Evolutionary conservation across 164 flowering plant species (phyloP).

Genomic region (Macadamia integrifolia): DNA sequence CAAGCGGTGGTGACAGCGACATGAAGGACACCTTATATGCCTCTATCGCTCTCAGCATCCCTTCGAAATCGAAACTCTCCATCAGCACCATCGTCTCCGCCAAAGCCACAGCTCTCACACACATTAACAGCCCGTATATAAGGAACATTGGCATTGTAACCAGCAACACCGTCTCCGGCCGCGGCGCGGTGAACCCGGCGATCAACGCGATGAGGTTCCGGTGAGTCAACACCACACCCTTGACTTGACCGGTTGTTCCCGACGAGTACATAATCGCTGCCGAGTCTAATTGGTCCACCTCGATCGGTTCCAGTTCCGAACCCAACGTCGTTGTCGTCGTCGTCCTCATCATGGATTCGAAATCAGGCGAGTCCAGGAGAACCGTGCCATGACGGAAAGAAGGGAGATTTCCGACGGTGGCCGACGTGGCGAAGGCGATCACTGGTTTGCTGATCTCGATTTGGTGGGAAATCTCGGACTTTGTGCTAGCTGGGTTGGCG

Average conservation of each 20-base stretch:
- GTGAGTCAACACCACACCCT: slow-evolving; percentile 56
- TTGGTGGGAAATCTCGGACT: slow-evolving; percentile 24
- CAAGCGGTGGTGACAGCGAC: slow-evolving; percentile 44
- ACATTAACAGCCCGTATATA: slow-evolving; percentile 58
- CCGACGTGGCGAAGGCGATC: slow-evolving; percentile 31
- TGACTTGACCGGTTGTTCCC: slow-evolving; percentile 62
- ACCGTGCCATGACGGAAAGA: slow-evolving; percentile 19
- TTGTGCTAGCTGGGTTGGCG: slow-evolving; percentile 3
- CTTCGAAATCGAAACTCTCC: slow-evolving; percentile 48
- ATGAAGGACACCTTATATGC: slow-evolving; percentile 32
- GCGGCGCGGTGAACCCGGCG: slow-evolving; percentile 17
- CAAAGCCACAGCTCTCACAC: slow-evolving; percentile 32
- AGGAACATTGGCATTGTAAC: slow-evolving; percentile 52
- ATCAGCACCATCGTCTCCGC: slow-evolving; percentile 29
- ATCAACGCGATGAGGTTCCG: slow-evolving; percentile 51
- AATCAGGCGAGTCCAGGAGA: slow-evolving; percentile 44
- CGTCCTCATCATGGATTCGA: slow-evolving; percentile 20
- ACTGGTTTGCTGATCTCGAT: slow-evolving; percentile 23
- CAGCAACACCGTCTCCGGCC: slow-evolving; percentile 21
- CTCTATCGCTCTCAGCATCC: slow-evolving; percentile 47
- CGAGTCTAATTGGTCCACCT: slow-evolving; percentile 36
- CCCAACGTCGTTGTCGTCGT: background rate
- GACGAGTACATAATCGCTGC: slow-evolving; percentile 67
- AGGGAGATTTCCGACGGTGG: slow-evolving; percentile 22
- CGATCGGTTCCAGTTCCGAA: background rate